Conservation (phyloP, 768 basidiomycete species). For the Dentipellis sp. region DNA sequence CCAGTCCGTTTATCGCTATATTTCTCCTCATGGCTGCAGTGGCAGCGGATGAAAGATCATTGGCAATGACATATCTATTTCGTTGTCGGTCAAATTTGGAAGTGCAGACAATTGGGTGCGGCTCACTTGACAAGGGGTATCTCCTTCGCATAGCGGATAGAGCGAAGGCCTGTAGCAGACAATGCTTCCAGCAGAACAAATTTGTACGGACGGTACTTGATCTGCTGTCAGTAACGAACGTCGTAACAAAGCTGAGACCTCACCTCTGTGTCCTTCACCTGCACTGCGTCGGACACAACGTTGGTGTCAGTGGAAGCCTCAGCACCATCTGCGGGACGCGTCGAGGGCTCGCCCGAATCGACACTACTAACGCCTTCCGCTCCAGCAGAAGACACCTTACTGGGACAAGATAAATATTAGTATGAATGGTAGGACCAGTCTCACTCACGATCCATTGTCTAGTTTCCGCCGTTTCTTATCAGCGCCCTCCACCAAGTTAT, state of each 20-base stretch:
- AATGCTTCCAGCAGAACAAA: conserved; percentile 86
- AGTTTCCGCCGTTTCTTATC: conserved; percentile 12
- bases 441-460: conserved; percentile 1
- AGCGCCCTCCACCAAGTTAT: conserved; percentile 19
- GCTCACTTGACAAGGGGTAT: conserved; percentile 82
- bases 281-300: not conserved
- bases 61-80: conserved; percentile 85
- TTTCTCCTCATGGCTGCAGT: conserved; percentile 82
- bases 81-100: not conserved
- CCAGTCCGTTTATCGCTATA: conserved; percentile 71
- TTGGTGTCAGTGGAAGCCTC: not conserved
- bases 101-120: not conserved
- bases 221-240: not conserved
- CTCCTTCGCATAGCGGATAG: conserved; percentile 96
- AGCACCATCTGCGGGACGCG: not conserved
- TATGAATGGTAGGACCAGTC: not conserved
- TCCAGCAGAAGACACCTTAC: too few relatives aligned
- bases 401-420: too few relatives aligned
- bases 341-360: not conserved
- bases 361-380: not conserved
- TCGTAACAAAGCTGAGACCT: not conserved
- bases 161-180: conserved; percentile 90
- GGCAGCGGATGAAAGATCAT: conserved; percentile 82
- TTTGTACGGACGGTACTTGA: conserved; percentile 48
- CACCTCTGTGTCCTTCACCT: conserved; percentile 8